Evolutionary conservation across 139 green algal genomes (phyloP).

Genomic region (Ostreobium quekettii): DNA sequence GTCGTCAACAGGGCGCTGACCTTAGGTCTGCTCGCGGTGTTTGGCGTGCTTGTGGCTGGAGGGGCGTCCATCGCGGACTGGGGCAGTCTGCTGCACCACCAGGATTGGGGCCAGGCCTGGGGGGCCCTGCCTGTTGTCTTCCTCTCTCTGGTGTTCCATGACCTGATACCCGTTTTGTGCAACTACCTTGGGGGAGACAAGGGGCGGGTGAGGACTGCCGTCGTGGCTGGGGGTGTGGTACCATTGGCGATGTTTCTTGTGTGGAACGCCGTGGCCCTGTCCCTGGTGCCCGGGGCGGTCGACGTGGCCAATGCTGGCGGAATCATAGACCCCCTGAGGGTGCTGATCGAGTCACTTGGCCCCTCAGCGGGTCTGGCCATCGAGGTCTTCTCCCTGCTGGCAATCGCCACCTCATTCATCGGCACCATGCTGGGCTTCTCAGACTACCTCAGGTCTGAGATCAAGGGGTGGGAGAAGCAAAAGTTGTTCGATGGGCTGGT

Average conservation of each 20-base stretch:
- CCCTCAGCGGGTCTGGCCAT: constrained; percentile 22
- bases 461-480: constrained; percentile 11
- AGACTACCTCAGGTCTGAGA: constrained; percentile 32
- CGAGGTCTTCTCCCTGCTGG: constrained; percentile 46
- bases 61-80: constrained; percentile 24
- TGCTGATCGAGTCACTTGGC: constrained; percentile 28
- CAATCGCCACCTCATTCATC: constrained; percentile 58
- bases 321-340: constrained; percentile 29
- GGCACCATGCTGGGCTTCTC: constrained; percentile 43
- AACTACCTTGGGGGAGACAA: constrained; percentile 49
- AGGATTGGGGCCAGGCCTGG: constrained; percentile 30
- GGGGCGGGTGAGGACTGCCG: constrained; percentile 27
- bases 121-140: constrained; percentile 53
- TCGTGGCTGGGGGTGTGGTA: constrained; percentile 40
- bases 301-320: constrained; percentile 1
- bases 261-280: constrained; percentile 53
- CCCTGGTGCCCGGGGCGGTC: constrained; percentile 19
- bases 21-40: constrained; percentile 30
- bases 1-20: constrained; percentile 28
- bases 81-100: constrained; percentile 8
- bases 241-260: constrained; percentile 61
- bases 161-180: constrained; percentile 65
- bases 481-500: neutral
- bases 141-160: constrained; percentile 65
- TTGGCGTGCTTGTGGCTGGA: constrained; percentile 28